phyloP scores from a whole-genome alignment of 345 rosid genomes.

The Aurinia saxatilis region DNA sequence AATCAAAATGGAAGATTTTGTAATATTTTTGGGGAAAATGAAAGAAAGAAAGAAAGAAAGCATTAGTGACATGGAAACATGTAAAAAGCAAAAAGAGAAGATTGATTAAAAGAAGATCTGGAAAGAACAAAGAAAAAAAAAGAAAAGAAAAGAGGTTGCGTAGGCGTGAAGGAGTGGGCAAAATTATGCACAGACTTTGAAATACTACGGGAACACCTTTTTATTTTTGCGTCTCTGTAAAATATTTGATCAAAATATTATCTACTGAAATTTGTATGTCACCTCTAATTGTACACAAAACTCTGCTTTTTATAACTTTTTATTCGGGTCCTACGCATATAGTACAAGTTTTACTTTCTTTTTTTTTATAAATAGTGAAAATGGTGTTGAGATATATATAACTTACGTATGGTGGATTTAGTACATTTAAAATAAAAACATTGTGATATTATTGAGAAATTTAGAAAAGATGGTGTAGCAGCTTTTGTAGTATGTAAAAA shows the following conservation, averaged over 20 bases:
- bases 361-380: no score
- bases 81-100: constrained; percentile 15
- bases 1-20: neutral
- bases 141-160: neutral
- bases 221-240: neutral
- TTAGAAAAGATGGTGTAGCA: no score
- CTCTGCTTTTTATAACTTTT: no score
- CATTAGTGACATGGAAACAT: constrained; percentile 12
- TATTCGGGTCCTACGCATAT: no score
- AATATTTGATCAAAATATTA: neutral
- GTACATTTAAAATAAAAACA: no score
- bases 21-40: neutral
- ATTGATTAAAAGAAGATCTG: constrained; percentile 28
- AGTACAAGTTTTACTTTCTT: no score
- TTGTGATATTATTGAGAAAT: no score
- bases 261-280: no score
- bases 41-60: neutral
- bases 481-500: no score
- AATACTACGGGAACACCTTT: neutral
- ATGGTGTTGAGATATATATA: no score
- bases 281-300: no score
- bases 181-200: constrained; percentile 15
- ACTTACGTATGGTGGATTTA: no score
- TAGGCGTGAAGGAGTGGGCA: constrained; percentile 33
- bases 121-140: neutral